phyloP scores from a whole-genome alignment of 306 rosid species.

The Lupinus albus region DNA sequence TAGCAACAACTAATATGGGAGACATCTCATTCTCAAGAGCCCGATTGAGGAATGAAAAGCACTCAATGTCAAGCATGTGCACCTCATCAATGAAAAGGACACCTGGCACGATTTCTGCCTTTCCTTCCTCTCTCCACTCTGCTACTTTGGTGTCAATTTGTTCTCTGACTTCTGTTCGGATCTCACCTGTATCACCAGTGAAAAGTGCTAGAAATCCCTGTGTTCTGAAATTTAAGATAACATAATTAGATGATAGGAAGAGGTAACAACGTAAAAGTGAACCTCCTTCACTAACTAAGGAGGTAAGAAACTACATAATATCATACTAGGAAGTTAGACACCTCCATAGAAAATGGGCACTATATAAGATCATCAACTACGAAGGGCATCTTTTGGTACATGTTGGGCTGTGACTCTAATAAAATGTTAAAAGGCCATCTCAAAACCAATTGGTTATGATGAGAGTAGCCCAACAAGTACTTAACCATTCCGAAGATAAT shows the following conservation, averaged over 20 bases:
- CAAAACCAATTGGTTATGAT: no score
- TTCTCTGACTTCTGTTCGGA: constrained; percentile 96
- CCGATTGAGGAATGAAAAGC: constrained; percentile 91
- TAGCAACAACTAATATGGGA: constrained; percentile 92
- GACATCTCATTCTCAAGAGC: constrained; percentile 98
- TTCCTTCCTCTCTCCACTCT: constrained; percentile 98
- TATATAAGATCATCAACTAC: not conserved
- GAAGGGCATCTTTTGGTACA: no score
- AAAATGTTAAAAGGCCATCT: no score
- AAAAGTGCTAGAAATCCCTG: constrained; percentile 97
- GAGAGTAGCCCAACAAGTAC: no score
- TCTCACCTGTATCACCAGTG: constrained; percentile 98
- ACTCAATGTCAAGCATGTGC: constrained; percentile 96
- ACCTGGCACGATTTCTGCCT: constrained; percentile 97
- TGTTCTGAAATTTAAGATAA: constrained; percentile 58
- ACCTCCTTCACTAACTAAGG: not conserved
- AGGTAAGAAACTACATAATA: not conserved
- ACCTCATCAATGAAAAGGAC: constrained; percentile 97
- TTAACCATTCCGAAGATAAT: no score
- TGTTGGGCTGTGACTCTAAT: no score
- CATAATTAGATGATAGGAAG: constrained; percentile 34
- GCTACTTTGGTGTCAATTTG: constrained; percentile 99
- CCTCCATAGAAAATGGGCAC: not conserved
- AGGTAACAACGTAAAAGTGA: not conserved
- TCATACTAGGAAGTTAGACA: constrained; percentile 4